phyloP scores from a whole-genome alignment of 345 rosid genomes.

The Excoecaria cochinchinensis region DNA sequence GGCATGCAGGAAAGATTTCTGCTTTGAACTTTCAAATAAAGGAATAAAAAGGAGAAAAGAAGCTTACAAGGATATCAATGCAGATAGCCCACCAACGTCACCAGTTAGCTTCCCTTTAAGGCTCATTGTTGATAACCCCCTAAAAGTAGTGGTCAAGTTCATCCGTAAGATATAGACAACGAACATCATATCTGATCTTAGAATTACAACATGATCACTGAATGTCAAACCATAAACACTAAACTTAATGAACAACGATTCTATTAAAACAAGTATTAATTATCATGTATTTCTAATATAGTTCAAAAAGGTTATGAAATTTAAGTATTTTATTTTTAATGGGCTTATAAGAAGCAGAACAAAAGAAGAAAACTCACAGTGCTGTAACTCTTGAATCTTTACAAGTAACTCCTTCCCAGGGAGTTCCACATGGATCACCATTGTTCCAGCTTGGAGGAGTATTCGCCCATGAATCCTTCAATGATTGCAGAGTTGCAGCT shows the following conservation, averaged over 20 bases:
- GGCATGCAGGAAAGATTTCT: neutral
- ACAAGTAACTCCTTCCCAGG: conserved; percentile 94
- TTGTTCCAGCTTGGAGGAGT: conserved; percentile 70
- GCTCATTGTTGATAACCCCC: conserved; percentile 84
- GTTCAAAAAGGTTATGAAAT: too few species aligned
- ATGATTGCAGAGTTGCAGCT: conserved; percentile 78
- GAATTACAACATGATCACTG: too few species aligned
- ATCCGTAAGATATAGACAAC: neutral
- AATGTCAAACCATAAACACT: too few species aligned
- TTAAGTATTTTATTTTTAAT: too few species aligned
- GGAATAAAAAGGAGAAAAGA: neutral
- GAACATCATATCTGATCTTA: neutral
- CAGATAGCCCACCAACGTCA: conserved; percentile 86
- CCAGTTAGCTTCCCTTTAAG: conserved; percentile 80
- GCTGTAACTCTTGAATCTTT: conserved; percentile 68
- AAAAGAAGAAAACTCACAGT: conserved; percentile 48
- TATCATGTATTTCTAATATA: too few species aligned
- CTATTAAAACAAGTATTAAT: too few species aligned
- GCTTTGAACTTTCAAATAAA: neutral
- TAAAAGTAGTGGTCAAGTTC: conserved; percentile 16
- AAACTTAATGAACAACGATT: too few species aligned
- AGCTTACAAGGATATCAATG: conserved; percentile 82
- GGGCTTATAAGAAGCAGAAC: neutral
- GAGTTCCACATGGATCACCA: conserved; percentile 77
- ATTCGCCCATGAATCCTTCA: conserved; percentile 71